These are phyloP conservation scores for Fusarium sp. DNA, from an alignment of 2,329 filamentous ascomycete species.

Conservation along the genomic window DNA sequence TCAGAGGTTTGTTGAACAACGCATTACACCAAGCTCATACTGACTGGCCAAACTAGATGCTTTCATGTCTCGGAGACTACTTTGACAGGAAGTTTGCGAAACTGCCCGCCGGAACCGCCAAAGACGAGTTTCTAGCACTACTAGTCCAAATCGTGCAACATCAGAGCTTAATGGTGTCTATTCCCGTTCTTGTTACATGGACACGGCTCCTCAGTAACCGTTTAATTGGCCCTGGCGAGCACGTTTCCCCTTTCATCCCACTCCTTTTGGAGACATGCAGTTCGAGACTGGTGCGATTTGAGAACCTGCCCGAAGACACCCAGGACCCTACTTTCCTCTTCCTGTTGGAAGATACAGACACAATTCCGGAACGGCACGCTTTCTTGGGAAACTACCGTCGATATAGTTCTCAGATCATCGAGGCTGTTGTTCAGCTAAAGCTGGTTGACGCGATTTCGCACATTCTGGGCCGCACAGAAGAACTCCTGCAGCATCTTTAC, in stretches of 20 bases:
- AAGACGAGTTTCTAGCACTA: constrained; percentile 82
- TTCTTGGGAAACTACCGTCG: constrained; percentile 96
- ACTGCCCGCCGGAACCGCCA: constrained; percentile 73
- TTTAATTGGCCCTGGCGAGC: constrained; percentile 73
- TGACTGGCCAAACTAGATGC: constrained; percentile 67
- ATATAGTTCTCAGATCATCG: constrained; percentile 89
- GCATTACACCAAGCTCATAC: not conserved
- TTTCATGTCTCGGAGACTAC: constrained; percentile 87
- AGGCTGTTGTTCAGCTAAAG: constrained; percentile 84
- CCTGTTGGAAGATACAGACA: constrained; percentile 94
- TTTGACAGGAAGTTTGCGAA: constrained; percentile 81
- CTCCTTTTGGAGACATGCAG: constrained; percentile 86
- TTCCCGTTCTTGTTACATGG: constrained; percentile 92
- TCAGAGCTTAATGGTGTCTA: constrained; percentile 91
- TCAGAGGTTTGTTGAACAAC: constrained; percentile 75
- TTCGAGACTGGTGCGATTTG: constrained; percentile 86
- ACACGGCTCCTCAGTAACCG: constrained; percentile 82
- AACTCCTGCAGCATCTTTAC: constrained; percentile 81
- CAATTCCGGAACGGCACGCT: constrained; percentile 90
- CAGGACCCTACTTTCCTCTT: constrained; percentile 85
- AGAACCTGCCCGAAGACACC: constrained; percentile 84
- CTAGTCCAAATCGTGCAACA: constrained; percentile 84
- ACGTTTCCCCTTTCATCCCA: constrained; percentile 74
- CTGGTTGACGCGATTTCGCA: constrained; percentile 88
- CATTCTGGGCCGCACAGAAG: constrained; percentile 84